Conservation (phyloP, 2,329 filamentous ascomycete species). For the Penicillium sp. region DNA sequence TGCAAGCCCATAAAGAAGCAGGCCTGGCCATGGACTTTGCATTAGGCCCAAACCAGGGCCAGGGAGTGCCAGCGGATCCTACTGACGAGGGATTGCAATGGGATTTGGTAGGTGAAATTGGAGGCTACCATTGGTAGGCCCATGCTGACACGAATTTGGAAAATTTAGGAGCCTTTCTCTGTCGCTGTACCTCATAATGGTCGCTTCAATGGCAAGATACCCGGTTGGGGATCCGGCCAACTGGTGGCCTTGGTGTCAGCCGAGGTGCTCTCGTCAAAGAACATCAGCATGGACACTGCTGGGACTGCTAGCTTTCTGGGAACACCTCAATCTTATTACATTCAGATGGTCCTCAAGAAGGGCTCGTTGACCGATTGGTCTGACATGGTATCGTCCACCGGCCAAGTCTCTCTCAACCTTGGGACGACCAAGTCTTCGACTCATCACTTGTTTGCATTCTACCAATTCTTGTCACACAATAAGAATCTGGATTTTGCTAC, state of each 20-base stretch:
- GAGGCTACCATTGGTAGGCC: not conserved
- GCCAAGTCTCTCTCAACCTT: slow-evolving; percentile 8
- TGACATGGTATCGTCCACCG: slow-evolving; percentile 5
- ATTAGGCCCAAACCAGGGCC: slow-evolving; percentile 49
- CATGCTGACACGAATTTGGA: not conserved
- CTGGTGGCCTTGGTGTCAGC: slow-evolving; percentile 28
- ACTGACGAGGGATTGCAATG: slow-evolving; percentile 36
- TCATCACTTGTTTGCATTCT: slow-evolving; percentile 18
- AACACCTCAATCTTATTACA: slow-evolving; percentile 5
- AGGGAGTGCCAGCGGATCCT: slow-evolving; percentile 43
- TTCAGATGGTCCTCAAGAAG: slow-evolving; percentile 9
- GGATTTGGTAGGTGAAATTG: slow-evolving; percentile 17
- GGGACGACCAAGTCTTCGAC: not conserved
- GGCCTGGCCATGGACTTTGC: slow-evolving; percentile 47
- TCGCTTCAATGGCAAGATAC: slow-evolving; percentile 30
- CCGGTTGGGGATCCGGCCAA: slow-evolving; percentile 39
- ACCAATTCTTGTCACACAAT: slow-evolving; percentile 12
- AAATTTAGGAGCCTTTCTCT: slow-evolving; percentile 6
- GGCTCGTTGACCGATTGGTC: slow-evolving; percentile 7
- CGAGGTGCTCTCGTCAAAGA: slow-evolving; percentile 14
- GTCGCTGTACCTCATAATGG: slow-evolving; percentile 26
- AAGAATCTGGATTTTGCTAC: slow-evolving; percentile 29
- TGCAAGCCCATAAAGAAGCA: slow-evolving; percentile 35
- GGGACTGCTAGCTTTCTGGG: not conserved
- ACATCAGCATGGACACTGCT: slow-evolving; percentile 9